These are phyloP conservation scores for Dalbergia cultrata DNA, from an alignment of 306 rosid species.

Conservation along the genomic window DNA sequence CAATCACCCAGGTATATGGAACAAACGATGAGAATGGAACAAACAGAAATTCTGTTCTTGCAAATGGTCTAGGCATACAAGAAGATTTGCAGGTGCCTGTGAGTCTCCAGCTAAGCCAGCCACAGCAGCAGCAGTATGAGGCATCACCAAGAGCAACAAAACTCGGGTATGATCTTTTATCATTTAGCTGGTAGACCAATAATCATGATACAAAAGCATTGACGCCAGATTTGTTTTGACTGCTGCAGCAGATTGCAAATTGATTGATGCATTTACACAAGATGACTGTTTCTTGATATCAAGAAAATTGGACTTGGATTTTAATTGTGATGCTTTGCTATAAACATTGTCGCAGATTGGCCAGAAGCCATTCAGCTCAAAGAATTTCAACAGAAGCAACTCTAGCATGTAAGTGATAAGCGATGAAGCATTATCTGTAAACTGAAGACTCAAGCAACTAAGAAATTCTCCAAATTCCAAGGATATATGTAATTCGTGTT, in stretches of 20 bases:
- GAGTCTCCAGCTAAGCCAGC: conserved; percentile 90
- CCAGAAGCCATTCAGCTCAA: conserved; percentile 45
- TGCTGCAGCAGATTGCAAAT: conserved; percentile 75
- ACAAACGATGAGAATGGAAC: conserved; percentile 62
- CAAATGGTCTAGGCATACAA: conserved; percentile 59
- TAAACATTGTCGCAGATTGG: conserved; percentile 47
- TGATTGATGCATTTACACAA: conserved; percentile 54
- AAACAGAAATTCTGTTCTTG: conserved; percentile 54
- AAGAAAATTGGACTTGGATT: conserved; percentile 55
- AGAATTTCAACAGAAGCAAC: conserved; percentile 42
- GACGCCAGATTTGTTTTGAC: conserved; percentile 52
- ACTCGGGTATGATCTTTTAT: conserved; percentile 67
- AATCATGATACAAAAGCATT: conserved; percentile 44
- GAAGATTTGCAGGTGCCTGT: conserved; percentile 72
- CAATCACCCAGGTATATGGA: conserved; percentile 75
- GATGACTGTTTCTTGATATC: conserved; percentile 47
- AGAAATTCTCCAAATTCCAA: conserved; percentile 47
- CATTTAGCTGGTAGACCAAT: conserved; percentile 37
- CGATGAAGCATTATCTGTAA: conserved; percentile 57
- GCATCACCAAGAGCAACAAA: conserved; percentile 60
- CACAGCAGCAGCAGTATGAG: conserved; percentile 63
- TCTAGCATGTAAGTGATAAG: conserved; percentile 53
- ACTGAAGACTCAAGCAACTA: conserved; percentile 46
- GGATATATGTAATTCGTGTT: conserved; percentile 26
- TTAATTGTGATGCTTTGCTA: conserved; percentile 47